phyloP scores from a whole-genome alignment of 2,329 filamentous ascomycete genomes.

The Akanthomyces muscarius region DNA sequence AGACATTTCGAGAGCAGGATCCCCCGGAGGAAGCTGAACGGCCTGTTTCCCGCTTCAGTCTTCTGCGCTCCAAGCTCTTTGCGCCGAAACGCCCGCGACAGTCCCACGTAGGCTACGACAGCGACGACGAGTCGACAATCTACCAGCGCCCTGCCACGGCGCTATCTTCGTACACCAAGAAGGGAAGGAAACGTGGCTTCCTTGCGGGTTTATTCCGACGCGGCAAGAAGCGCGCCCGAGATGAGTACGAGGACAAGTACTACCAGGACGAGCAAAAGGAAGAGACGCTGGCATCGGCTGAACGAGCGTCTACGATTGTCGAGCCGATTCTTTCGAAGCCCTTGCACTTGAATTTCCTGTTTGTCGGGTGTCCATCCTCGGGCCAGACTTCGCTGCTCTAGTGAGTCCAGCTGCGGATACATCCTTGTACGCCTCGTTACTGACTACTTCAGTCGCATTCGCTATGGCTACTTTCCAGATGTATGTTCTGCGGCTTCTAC shows the following conservation, averaged over 20 bases:
- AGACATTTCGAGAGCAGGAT: constrained; percentile 26
- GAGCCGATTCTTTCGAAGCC: constrained; percentile 22
- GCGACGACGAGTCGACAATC: constrained; percentile 21
- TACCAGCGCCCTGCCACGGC: constrained; percentile 21
- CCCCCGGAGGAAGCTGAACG: not conserved
- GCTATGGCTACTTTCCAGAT: constrained; percentile 37
- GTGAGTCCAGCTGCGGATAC: constrained; percentile 22
- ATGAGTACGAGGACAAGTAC: constrained; percentile 4
- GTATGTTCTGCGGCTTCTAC: constrained; percentile 23
- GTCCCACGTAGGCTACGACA: not conserved
- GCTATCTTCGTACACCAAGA: not conserved
- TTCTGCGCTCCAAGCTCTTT: constrained; percentile 7
- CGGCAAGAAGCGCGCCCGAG: constrained; percentile 9
- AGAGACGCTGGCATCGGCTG: not conserved
- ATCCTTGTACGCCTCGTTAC: not conserved
- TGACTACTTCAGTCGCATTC: constrained; percentile 30
- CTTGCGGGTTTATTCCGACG: not conserved
- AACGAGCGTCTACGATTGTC: not conserved
- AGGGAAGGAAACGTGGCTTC: not conserved
- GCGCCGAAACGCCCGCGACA: not conserved
- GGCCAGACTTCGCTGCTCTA: constrained; percentile 39
- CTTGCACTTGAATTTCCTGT: constrained; percentile 33
- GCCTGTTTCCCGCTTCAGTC: not conserved
- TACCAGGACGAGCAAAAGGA: not conserved
- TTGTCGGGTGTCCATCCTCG: constrained; percentile 30